Conservation (phyloP, 2,329 filamentous ascomycete species). For the Calonectria fujianensis region DNA sequence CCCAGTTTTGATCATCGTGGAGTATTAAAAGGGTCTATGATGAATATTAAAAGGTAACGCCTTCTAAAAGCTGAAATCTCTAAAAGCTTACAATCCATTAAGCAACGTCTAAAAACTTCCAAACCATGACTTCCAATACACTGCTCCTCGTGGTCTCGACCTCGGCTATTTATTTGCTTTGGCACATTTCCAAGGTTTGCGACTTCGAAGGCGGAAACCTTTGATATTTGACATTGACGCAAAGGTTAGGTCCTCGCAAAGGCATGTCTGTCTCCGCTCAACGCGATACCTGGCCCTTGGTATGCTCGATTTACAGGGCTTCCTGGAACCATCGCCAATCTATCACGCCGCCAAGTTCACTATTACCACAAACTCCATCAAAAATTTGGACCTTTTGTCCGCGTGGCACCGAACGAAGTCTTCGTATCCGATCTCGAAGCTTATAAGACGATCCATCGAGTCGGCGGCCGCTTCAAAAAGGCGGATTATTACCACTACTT, state of each 20-base stretch:
- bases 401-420: conserved; percentile 2
- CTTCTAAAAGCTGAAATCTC: background rate
- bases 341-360: background rate
- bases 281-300: conserved; percentile 1
- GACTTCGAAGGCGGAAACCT: background rate
- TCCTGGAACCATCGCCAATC: background rate
- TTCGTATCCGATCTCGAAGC: conserved; percentile 3
- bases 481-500: conserved; percentile 13
- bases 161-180: background rate
- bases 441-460: conserved; percentile 9
- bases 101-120: background rate
- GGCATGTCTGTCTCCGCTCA: background rate
- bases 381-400: background rate
- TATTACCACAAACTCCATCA: conserved; percentile 5
- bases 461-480: conserved; percentile 9
- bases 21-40: background rate
- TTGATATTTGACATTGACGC: background rate
- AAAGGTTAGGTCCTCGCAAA: background rate
- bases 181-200: background rate
- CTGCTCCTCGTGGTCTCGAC: background rate
- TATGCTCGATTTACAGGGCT: conserved; percentile 1
- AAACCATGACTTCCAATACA: background rate
- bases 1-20: background rate
- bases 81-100: background rate
- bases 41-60: background rate